Conservation (phyloP, 2,329 filamentous ascomycete species). For the Ophiostoma sp. region DNA sequence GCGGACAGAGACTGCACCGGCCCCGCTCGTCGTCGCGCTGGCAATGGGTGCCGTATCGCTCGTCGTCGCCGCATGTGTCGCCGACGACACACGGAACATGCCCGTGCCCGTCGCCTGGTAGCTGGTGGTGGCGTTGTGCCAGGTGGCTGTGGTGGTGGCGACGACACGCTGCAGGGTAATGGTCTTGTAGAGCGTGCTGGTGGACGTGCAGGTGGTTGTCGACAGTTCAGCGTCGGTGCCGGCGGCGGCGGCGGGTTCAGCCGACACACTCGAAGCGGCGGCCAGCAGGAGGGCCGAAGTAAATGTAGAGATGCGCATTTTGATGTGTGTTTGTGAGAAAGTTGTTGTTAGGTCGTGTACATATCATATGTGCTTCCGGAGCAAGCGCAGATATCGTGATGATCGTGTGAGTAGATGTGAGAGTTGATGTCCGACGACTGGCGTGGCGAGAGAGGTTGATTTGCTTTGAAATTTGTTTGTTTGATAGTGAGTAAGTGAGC, state of each 20-base stretch:
- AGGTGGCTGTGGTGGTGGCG: slow-evolving; percentile 41
- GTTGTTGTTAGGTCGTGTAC: not conserved
- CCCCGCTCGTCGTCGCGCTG: slow-evolving; percentile 45
- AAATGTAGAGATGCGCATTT: slow-evolving; percentile 49
- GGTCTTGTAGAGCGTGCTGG: slow-evolving; percentile 52
- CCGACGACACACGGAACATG: slow-evolving; percentile 34
- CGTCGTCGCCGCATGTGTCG: slow-evolving; percentile 36
- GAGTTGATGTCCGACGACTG: slow-evolving; percentile 7
- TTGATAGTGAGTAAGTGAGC: slow-evolving; percentile 25
- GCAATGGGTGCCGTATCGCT: slow-evolving; percentile 39
- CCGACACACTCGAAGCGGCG: slow-evolving; percentile 47
- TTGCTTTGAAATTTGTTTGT: not conserved
- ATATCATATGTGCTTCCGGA: slow-evolving; percentile 16
- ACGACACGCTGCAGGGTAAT: slow-evolving; percentile 41
- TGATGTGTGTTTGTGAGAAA: slow-evolving; percentile 15
- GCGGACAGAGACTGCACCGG: slow-evolving; percentile 50
- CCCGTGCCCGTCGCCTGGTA: slow-evolving; percentile 33
- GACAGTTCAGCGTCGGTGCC: slow-evolving; percentile 36
- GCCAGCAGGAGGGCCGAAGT: slow-evolving; percentile 51
- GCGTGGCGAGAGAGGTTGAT: slow-evolving; percentile 1
- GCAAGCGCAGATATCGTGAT: slow-evolving; percentile 7
- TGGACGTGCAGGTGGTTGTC: slow-evolving; percentile 52
- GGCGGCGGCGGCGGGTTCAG: slow-evolving; percentile 28
- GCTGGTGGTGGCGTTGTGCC: slow-evolving; percentile 39
- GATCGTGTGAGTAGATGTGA: not conserved